Evolutionary conservation across 2,329 filamentous ascomycete species (phyloP).

Genomic region (Colletotrichum siamense): DNA sequence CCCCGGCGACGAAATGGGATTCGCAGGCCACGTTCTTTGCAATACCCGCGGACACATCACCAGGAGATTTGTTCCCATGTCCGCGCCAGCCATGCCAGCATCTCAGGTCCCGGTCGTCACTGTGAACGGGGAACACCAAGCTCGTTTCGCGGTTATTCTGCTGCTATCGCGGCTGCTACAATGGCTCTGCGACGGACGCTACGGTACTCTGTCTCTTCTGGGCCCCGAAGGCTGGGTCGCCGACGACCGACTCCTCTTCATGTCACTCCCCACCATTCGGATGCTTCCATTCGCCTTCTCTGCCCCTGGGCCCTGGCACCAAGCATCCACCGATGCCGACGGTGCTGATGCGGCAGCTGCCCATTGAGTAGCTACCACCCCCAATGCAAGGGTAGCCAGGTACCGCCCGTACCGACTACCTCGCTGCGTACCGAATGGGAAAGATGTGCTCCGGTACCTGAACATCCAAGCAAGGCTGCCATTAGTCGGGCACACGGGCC

Average conservation of each 20-base stretch:
- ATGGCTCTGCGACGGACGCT: background rate
- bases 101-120: background rate
- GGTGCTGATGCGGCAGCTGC: conserved; percentile 9
- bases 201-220: background rate
- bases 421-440: background rate
- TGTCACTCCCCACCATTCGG: conserved; percentile 8
- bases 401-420: conserved; percentile 12
- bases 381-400: conserved; percentile 12
- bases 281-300: conserved; percentile 13
- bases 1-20: background rate
- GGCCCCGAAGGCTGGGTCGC: background rate
- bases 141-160: background rate
- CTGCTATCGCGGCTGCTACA: background rate
- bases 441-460: conserved; percentile 12
- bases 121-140: background rate
- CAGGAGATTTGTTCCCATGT: background rate
- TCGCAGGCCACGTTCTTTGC: background rate
- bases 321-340: background rate
- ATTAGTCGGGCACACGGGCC: conserved; percentile 14
- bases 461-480: conserved; percentile 3
- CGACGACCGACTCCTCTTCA: background rate
- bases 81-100: background rate
- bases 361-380: background rate
- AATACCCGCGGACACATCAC: background rate
- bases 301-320: conserved; percentile 12